phyloP scores from a whole-genome alignment of 495 filamentous ascomycete genomes.

The Podospora pseudopauciseta region DNA sequence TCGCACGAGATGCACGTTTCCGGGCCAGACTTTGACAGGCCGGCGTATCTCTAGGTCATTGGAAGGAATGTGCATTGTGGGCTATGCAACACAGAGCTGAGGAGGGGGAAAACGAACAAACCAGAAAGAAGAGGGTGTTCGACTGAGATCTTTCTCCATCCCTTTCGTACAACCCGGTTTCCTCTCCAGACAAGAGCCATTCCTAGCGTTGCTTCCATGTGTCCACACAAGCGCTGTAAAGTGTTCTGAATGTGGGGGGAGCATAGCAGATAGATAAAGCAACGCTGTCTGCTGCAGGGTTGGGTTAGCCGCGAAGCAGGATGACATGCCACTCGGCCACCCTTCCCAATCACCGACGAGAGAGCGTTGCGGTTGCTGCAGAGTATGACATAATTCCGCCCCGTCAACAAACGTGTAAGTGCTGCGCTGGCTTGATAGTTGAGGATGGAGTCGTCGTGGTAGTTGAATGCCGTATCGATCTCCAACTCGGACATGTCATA shows the following conservation, averaged over 20 bases:
- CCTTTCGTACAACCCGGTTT: not conserved
- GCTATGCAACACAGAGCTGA: not conserved
- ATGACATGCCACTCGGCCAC: conserved; percentile 11
- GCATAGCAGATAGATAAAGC: not conserved
- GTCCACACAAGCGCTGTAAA: not conserved
- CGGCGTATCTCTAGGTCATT: not conserved
- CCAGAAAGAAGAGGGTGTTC: not conserved
- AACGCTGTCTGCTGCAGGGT: conserved; percentile 14
- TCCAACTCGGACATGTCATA: not conserved
- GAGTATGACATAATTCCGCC: conserved; percentile 21
- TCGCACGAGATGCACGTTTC: conserved; percentile 1
- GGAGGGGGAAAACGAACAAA: not conserved
- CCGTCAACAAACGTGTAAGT: not conserved
- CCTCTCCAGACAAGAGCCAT: not conserved
- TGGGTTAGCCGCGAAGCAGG: conserved; percentile 7
- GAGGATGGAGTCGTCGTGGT: not conserved
- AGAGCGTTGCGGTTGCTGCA: not conserved
- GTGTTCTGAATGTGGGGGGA: conserved; percentile 2
- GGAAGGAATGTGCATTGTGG: conserved; percentile 2
- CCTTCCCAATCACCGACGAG: conserved; percentile 5
- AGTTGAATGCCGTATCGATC: conserved; percentile 3
- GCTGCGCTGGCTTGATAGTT: not conserved
- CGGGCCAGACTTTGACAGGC: conserved; percentile 1
- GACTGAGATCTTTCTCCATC: conserved; percentile 2
- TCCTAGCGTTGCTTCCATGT: conserved; percentile 4